Evolutionary conservation across 2,329 filamentous ascomycete genomes (phyloP).

Genomic region (Colletotrichum cordylinicola): DNA sequence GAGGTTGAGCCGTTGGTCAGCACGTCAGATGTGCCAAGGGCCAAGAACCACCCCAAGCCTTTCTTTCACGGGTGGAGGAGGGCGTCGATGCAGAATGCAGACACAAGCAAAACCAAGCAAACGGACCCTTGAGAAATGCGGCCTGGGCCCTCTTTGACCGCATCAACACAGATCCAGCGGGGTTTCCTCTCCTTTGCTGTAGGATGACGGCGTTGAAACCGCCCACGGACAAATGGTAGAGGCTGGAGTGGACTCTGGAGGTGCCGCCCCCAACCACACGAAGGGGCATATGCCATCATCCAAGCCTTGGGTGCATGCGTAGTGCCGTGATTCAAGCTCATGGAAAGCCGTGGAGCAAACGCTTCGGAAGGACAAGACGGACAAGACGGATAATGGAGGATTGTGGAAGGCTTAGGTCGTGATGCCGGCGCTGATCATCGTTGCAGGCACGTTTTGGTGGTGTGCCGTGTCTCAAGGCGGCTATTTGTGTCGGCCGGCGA

Average conservation of each 20-base stretch:
- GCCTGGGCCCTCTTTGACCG: not conserved
- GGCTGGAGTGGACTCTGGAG: not conserved
- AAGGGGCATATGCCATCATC: conserved; percentile 16
- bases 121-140: not conserved
- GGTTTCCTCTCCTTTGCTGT: not conserved
- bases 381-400: conserved; percentile 9
- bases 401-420: conserved; percentile 1
- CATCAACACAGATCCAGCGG: not conserved
- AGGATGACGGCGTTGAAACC: conserved; percentile 8
- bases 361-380: not conserved
- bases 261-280: not conserved
- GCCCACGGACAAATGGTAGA: not conserved
- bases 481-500: not conserved
- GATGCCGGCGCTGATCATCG: conserved; percentile 6
- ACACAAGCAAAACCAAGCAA: not conserved
- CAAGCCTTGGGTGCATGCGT: conserved; percentile 15
- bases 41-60: conserved; percentile 9
- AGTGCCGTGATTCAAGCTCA: conserved; percentile 18
- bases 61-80: conserved; percentile 1
- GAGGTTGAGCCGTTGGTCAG: not conserved
- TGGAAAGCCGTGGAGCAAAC: not conserved
- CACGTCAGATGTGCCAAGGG: conserved; percentile 5
- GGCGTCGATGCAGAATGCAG: conserved; percentile 6
- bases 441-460: conserved; percentile 3
- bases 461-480: not conserved